Base-by-base conservation (phyloP, 164 flowering plant genomes). In the grape (Vitis vinifera) region DNA sequence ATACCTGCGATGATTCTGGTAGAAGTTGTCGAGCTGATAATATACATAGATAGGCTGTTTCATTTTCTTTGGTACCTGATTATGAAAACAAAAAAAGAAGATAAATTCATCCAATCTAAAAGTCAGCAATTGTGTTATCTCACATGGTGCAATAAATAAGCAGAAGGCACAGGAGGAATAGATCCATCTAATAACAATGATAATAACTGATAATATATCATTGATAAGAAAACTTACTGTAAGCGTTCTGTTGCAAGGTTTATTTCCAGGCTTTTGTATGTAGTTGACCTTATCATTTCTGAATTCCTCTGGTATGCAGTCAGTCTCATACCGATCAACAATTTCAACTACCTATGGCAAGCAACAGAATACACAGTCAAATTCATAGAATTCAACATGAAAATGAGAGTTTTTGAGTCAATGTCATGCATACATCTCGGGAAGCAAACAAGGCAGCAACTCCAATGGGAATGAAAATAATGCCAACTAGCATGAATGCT, bases 391-490 rank as follows among this genome's bases (percentile, higher is more conserved):
- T 23, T 16, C 37, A 2, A 56, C 37, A 67, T 0, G 48, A 47
- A 27, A 58, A 23, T 37, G 44, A 37, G 2, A 62, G 27, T n/a
- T 47, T 16, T 56, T n/a, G 55, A n/a, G 63, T 63, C 23, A 57
- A 12, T 9, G 9, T 59, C 44, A 51, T 71, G 66, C 92, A 57
- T 91, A 95, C 99, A 83, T 89, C 88, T 2, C 82, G 85, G 14
- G 98, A 93, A 66, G 97, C 98, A 74, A 87, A 84, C 60, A 95
- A 69, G 64, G 97, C 81, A 72, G 79, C 90, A 76, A 93, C 81
- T 62, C 99, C 99, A 65, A 95, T 88, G 51, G 99, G 98, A 71
- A 95, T 78, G 73, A 92, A 95, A 67, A 93, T 68, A 48, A 90
- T 57, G 80, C 89, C 79, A 17, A 95, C 83, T 59, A 93, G 82